Base-by-base conservation (phyloP, 192 early-diverging fungal genomes). In the Helicostylum pulchrum region DNA sequence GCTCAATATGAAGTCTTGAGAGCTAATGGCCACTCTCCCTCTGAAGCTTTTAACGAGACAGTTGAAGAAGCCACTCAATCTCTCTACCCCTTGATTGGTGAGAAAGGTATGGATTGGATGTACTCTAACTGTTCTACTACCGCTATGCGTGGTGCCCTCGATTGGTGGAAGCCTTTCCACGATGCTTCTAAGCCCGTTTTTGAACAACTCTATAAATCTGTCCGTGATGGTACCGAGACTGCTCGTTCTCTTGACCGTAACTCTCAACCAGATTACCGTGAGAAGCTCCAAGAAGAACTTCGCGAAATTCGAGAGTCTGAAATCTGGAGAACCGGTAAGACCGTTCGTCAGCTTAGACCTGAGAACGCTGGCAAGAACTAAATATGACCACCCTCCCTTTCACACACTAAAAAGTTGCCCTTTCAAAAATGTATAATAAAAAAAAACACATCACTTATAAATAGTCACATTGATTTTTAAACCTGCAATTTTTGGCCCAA, bases 61-160 rank as follows among this genome's bases (percentile, higher is more conserved):
- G 96, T 98, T 63, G 96, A 98, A 83, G 96, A 98, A 77, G 96
- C 94, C 47, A 98, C 96, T 9, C 94, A 98, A 79, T 98, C 96
- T 47, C 83, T 98, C 60, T 95, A 94, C 79, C 96, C 96, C 19
- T 83, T 98, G 71, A 90, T 98, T 68, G 92, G 92, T 70, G 91
- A 91, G 77, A 91, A 94, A 70, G 96, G 96, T 63, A 96, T 96
- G 94, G 70, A 66, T 43, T 94, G 91, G 91, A 98, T 98, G 94
- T 98, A 94, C 79, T 90, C 91, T 78, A 92, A 92, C 83, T 98
- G 96, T 84, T 93, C 91, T 34, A 96, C 94, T 51, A 98, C 94
- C 39, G 96, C 96, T 46, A 90, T 93, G 74, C 87, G 96, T 58
- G 96, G 94, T 67, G 96, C 96, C 49, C 82, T 98, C 45, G 96